phyloP scores from a whole-genome alignment of 106 monocot species.

The Iris macrosiphon region DNA sequence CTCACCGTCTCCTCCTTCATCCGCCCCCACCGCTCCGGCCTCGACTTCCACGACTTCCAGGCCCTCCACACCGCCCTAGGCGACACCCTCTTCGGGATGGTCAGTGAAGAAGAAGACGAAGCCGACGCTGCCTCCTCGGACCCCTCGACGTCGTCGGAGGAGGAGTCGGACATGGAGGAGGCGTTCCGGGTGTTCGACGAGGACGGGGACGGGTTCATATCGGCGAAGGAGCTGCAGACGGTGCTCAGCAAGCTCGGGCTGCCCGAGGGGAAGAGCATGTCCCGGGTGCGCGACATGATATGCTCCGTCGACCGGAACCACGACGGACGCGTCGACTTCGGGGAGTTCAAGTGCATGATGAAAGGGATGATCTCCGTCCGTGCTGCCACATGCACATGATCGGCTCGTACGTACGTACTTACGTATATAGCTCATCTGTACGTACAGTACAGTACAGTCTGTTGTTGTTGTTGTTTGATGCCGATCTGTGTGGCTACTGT shows the following conservation, averaged over 20 bases:
- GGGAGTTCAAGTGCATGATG: constrained; percentile 70
- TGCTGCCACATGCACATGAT: too few species aligned
- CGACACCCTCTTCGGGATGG: constrained; percentile 14
- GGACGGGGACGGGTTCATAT: constrained; percentile 67
- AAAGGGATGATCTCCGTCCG: constrained; percentile 13
- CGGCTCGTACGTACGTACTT: background rate
- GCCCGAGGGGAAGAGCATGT: constrained; percentile 29
- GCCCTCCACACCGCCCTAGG: constrained; percentile 26
- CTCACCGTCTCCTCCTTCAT: constrained; percentile 12
- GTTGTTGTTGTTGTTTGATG: too few species aligned
- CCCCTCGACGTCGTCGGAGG: constrained; percentile 6
- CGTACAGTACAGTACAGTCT: background rate
- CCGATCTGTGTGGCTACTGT: too few species aligned
- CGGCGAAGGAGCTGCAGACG: constrained; percentile 56
- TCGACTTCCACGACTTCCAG: constrained; percentile 19
- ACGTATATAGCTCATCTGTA: background rate
- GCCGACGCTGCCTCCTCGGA: background rate
- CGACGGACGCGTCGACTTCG: constrained; percentile 55
- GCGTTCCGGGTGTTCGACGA: constrained; percentile 77
- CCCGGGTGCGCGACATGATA: constrained; percentile 50
- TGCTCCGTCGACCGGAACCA: constrained; percentile 40
- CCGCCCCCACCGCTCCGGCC: constrained; percentile 8
- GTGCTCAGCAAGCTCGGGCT: constrained; percentile 68
- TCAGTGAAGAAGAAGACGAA: background rate
- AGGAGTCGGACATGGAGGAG: constrained; percentile 46